Evolutionary conservation across 345 rosid genomes (phyloP).

Genomic region (Eucalyptus tenuipes): DNA sequence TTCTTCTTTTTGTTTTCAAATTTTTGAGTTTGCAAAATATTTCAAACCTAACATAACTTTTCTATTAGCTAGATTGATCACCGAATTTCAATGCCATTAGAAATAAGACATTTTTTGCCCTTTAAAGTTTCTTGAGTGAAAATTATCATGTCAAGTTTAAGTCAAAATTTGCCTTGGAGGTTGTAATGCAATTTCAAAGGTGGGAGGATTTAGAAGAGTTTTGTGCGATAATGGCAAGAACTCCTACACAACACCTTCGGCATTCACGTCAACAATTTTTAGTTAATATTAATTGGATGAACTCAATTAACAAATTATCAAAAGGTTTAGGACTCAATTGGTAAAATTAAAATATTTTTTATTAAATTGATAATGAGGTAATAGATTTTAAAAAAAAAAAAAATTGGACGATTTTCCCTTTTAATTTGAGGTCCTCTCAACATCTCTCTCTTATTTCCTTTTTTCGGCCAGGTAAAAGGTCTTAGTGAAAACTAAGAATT

Average conservation of each 20-base stretch:
- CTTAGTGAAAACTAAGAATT: neutral
- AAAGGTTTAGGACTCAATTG: accelerated
- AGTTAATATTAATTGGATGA: accelerated
- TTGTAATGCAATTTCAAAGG: neutral
- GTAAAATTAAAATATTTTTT: accelerated
- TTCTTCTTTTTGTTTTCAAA: neutral
- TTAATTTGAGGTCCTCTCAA: neutral
- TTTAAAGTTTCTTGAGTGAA: neutral
- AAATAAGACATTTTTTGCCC: neutral
- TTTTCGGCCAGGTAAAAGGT: neutral
- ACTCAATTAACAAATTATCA: no score
- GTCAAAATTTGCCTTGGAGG: neutral
- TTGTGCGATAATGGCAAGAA: accelerated
- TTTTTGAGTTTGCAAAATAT: neutral
- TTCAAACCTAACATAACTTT: neutral
- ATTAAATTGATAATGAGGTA: accelerated
- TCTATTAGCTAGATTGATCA: neutral
- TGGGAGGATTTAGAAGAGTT: neutral
- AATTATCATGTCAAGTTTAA: accelerated
- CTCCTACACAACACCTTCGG: accelerated
- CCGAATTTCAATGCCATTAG: neutral
- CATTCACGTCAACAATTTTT: accelerated
- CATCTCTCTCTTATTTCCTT: neutral
- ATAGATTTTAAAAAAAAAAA: no score
- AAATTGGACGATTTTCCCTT: accelerated